Percentiles rank a stretch among this genome's conserved stretches.
Conservation (phyloP, 495 filamentous ascomycete genomes). For the Hypoxylon intermedium region DNA sequence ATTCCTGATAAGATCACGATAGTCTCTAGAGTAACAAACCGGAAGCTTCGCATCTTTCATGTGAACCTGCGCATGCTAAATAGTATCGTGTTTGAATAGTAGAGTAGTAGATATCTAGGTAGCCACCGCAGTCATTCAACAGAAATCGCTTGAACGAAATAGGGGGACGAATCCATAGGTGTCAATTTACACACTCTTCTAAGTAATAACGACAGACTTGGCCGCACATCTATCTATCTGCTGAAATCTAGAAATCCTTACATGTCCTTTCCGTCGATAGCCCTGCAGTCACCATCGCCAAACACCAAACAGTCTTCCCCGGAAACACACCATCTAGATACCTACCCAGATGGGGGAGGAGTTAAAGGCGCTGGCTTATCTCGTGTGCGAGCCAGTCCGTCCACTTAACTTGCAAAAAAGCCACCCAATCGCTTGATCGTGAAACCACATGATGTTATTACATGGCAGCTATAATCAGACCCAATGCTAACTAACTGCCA, state of each 20-base stretch:
- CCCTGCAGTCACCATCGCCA: conserved; percentile 3
- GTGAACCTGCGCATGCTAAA: not conserved
- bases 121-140: too few relatives aligned
- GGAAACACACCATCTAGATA: conserved; percentile 5
- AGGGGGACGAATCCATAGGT: not conserved
- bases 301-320: not conserved
- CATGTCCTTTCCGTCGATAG: conserved; percentile 9
- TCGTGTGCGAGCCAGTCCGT: conserved; percentile 6
- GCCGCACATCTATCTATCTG: conserved; percentile 10
- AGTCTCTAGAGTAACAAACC: not conserved
- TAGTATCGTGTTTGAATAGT: not conserved
- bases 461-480: conserved; percentile 16
- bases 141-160: not conserved
- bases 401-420: conserved; percentile 16
- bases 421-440: conserved; percentile 28
- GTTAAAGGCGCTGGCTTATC: conserved; percentile 5
- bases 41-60: not conserved
- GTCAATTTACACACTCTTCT: conserved; percentile 10
- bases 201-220: not conserved
- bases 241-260: conserved; percentile 5
- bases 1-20: conserved; percentile 2
- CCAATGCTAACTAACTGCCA: not conserved
- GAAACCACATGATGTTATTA: conserved; percentile 22
- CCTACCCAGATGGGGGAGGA: not conserved
- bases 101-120: too few relatives aligned